A percentile compares a stretch with the other conserved stretches of the same genome.
Conservation (phyloP, 148 eudicot species). For the Drosera capensis region DNA sequence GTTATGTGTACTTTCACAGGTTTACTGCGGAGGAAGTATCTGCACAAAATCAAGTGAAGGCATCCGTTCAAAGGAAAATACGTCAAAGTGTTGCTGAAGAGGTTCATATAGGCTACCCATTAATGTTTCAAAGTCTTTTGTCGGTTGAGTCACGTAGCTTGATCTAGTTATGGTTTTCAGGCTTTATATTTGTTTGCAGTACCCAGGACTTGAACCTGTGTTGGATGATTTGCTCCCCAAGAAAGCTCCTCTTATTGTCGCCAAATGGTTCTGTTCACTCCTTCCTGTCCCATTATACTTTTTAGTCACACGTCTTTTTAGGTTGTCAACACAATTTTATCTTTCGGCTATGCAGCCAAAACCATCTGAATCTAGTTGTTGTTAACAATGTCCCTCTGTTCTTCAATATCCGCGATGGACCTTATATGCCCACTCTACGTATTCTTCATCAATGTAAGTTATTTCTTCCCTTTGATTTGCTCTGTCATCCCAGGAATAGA, state of each 20-base stretch:
- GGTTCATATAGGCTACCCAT: constrained; percentile 18
- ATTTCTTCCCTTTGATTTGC: constrained; percentile 1
- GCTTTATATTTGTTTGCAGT: constrained; percentile 35
- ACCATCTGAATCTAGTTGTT: constrained; percentile 86
- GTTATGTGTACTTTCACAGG: no score
- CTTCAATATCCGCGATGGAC: constrained; percentile 95
- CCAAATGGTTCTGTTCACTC: constrained; percentile 50
- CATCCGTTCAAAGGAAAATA: constrained; percentile 85
- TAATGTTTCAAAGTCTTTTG: neutral
- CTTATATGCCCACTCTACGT: constrained; percentile 95
- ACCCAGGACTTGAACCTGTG: constrained; percentile 93
- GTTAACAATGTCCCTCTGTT: constrained; percentile 86
- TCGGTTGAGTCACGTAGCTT: neutral
- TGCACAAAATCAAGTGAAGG: constrained; percentile 97
- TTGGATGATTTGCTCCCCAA: constrained; percentile 91
- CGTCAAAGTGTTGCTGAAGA: constrained; percentile 91
- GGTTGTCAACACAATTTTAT: constrained; percentile 1
- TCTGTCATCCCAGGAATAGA: no score
- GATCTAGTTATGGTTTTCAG: neutral
- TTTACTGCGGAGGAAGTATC: constrained; percentile 89
- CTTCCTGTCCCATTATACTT: neutral
- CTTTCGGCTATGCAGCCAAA: constrained; percentile 42
- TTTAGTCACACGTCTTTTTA: neutral
- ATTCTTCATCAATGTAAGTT: constrained; percentile 92
- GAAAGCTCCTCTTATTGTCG: constrained; percentile 87